These are phyloP conservation scores for Plasmodium malariae DNA, from an alignment of 169 alveolate genomes.

Conservation along the genomic window DNA sequence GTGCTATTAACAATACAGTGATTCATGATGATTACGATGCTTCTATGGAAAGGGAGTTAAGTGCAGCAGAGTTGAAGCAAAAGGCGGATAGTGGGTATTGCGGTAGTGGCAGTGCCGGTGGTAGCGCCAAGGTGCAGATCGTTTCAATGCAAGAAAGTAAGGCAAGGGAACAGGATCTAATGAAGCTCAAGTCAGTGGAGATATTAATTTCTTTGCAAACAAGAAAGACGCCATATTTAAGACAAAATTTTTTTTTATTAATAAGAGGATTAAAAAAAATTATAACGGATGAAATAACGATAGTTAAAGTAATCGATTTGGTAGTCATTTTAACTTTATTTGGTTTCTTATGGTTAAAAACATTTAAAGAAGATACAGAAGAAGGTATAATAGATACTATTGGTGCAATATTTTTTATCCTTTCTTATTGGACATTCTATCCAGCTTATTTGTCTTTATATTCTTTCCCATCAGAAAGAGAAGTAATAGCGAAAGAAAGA, in stretches of 20 bases:
- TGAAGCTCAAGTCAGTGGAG: constrained; percentile 27
- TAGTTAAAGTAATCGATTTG: constrained; percentile 30
- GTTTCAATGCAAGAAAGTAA: constrained; percentile 10
- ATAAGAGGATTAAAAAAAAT: constrained; percentile 64
- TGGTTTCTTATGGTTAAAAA: constrained; percentile 62
- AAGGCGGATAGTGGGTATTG: background rate
- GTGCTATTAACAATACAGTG: constrained; percentile 22
- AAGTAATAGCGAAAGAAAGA: constrained; percentile 76
- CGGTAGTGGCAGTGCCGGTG: background rate
- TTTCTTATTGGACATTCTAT: constrained; percentile 70
- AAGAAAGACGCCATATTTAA: constrained; percentile 33
- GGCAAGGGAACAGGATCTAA: constrained; percentile 25
- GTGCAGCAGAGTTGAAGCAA: background rate
- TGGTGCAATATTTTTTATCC: constrained; percentile 71
- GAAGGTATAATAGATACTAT: constrained; percentile 50
- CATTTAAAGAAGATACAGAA: constrained; percentile 44
- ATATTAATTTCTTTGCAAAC: constrained; percentile 43
- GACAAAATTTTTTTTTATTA: constrained; percentile 32
- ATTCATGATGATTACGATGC: constrained; percentile 60
- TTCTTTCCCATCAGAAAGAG: constrained; percentile 80
- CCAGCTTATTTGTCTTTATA: constrained; percentile 73
- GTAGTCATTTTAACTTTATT: constrained; percentile 39
- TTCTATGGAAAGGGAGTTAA: background rate
- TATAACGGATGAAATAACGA: constrained; percentile 34
- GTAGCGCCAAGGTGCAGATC: background rate